phyloP scores from a whole-genome alignment of 208 protist species.

The Acanthamoeba lenticulata region DNA sequence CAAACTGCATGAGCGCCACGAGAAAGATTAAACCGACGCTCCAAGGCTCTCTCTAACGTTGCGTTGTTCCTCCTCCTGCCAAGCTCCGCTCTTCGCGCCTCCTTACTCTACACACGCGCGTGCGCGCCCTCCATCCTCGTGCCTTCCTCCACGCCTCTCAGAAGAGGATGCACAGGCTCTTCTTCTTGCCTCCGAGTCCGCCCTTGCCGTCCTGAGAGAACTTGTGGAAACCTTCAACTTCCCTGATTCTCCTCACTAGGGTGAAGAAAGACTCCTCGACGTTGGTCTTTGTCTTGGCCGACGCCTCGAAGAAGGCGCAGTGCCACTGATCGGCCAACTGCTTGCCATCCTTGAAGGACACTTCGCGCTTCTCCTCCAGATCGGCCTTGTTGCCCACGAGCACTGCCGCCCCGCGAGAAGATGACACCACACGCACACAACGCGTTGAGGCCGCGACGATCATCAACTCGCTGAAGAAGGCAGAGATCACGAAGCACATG shows the following conservation, averaged over 20 bases:
- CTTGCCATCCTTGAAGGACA: constrained; percentile 81
- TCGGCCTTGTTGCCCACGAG: constrained; percentile 86
- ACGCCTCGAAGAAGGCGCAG: constrained; percentile 63
- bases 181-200: not conserved
- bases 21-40: no score
- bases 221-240: constrained; percentile 14
- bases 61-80: not conserved
- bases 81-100: not conserved
- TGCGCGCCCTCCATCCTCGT: not conserved
- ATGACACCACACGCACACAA: no score
- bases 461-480: not conserved
- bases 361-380: constrained; percentile 81
- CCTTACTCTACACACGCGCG: not conserved
- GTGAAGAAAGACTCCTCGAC: constrained; percentile 86
- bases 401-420: not conserved
- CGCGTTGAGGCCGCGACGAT: not conserved
- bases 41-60: not conserved
- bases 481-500: no score
- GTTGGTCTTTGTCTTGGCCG: constrained; percentile 87
- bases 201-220: constrained; percentile 30
- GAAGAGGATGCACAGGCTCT: constrained; percentile 18
- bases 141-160: not conserved
- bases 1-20: not conserved
- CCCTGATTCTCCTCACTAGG: constrained; percentile 84
- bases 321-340: constrained; percentile 79